Conservation (phyloP, 2,329 filamentous ascomycete genomes). For the Chaetothyriales sp. region DNA sequence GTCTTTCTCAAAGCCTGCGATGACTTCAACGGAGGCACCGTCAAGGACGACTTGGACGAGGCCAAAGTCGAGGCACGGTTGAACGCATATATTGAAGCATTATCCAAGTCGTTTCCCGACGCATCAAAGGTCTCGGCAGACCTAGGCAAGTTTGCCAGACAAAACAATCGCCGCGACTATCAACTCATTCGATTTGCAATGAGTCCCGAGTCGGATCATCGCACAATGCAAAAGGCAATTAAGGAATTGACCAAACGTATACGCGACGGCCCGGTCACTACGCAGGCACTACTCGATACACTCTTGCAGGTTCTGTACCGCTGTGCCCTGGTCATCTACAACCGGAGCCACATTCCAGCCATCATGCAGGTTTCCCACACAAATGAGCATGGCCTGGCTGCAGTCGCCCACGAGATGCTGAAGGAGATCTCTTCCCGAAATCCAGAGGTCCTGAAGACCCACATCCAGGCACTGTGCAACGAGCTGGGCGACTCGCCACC, state of each 20-base stretch:
- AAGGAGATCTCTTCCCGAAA: conserved; percentile 84
- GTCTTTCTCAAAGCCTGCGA: conserved; percentile 77
- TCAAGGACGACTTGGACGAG: conserved; percentile 54
- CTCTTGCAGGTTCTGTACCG: conserved; percentile 72
- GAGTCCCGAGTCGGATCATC: conserved; percentile 76
- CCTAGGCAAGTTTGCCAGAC: conserved; percentile 78
- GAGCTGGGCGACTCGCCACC: conserved; percentile 72
- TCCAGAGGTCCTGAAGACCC: conserved; percentile 80
- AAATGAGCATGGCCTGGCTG: conserved; percentile 63
- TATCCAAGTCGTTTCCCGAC: conserved; percentile 67
- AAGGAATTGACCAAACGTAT: conserved; percentile 78
- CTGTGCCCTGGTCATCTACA: conserved; percentile 74
- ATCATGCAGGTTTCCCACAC: conserved; percentile 80
- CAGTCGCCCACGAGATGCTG: conserved; percentile 73
- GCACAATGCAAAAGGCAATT: conserved; percentile 76
- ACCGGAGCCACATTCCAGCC: conserved; percentile 79
- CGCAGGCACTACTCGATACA: conserved; percentile 52
- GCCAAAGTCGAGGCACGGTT: conserved; percentile 56
- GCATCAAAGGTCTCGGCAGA: conserved; percentile 57
- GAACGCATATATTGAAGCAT: conserved; percentile 56
- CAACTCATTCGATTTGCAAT: conserved; percentile 79
- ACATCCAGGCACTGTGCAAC: conserved; percentile 82
- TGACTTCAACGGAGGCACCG: conserved; percentile 74
- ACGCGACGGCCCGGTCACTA: conserved; percentile 45
- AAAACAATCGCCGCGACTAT: conserved; percentile 79